Conservation (phyloP, 768 basidiomycete genomes). For the Leccinum fibrillosum region DNA sequence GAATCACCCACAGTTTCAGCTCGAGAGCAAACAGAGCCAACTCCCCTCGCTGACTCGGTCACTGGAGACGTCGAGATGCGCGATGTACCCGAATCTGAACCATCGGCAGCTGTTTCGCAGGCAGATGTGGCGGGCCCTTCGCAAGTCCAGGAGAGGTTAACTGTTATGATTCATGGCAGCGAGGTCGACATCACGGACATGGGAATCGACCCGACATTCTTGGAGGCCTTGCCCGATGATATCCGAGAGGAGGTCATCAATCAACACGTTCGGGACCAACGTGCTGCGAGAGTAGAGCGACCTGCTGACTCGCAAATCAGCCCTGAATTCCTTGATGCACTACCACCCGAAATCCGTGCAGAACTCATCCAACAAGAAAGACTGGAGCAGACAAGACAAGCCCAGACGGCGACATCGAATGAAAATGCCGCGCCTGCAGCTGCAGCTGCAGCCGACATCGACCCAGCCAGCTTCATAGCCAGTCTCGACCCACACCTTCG, state of each 20-base stretch:
- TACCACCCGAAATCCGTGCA: conserved; percentile 94
- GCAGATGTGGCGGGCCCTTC: conserved; percentile 30
- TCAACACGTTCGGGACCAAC: conserved; percentile 92
- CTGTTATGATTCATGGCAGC: conserved; percentile 88
- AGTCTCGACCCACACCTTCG: conserved; percentile 87
- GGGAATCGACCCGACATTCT: conserved; percentile 96
- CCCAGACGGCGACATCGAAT: conserved; percentile 31
- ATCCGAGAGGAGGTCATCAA: conserved; percentile 98
- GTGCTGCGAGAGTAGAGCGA: conserved; percentile 69
- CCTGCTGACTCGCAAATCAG: conserved; percentile 88
- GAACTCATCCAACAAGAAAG: conserved; percentile 97
- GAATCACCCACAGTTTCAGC: conserved; percentile 8
- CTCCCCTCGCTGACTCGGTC: conserved; percentile 31
- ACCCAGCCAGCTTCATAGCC: conserved; percentile 88
- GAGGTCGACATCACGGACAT: conserved; percentile 97
- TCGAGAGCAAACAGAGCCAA: conserved; percentile 14
- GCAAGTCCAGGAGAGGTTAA: conserved; percentile 60
- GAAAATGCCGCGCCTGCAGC: conserved; percentile 32
- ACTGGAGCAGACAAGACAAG: conserved; percentile 69
- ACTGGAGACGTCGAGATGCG: conserved; percentile 49
- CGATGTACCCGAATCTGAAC: conserved; percentile 32
- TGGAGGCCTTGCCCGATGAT: conserved; percentile 96
- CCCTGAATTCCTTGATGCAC: conserved; percentile 90
- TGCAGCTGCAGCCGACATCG: conserved; percentile 69
- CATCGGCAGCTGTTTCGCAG: conserved; percentile 15